These are phyloP conservation scores for Helichrysum umbraculigerum DNA, from an alignment of 129 eudicot species.

Conservation along the genomic window DNA sequence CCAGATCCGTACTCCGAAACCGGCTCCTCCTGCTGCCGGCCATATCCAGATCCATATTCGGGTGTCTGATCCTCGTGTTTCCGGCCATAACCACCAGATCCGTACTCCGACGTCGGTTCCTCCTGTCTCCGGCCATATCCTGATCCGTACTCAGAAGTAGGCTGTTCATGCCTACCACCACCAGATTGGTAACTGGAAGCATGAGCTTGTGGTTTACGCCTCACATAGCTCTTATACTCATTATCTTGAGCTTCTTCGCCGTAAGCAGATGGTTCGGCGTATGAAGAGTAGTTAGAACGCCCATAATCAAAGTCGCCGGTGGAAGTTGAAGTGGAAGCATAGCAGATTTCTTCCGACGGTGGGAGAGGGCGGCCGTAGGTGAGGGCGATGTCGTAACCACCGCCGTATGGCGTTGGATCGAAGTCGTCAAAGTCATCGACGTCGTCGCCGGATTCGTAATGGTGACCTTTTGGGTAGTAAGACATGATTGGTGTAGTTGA, in stretches of 20 bases:
- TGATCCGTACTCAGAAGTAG: slow-evolving; percentile 47
- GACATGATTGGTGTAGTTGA: slow-evolving; percentile 45
- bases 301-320: slow-evolving; percentile 67
- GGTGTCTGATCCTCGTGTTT: slow-evolving; percentile 25
- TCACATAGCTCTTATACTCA: slow-evolving; percentile 72
- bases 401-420: slow-evolving; percentile 88
- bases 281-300: slow-evolving; percentile 64
- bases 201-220: slow-evolving; percentile 46
- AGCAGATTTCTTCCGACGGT: slow-evolving; percentile 79
- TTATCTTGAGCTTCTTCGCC: slow-evolving; percentile 67
- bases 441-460: slow-evolving; percentile 55
- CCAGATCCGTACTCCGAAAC: slow-evolving; percentile 53
- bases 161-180: slow-evolving; percentile 25
- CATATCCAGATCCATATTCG: slow-evolving; percentile 58
- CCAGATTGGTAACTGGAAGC: slow-evolving; percentile 33
- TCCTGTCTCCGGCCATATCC: slow-evolving; percentile 44
- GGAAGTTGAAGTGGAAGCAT: slow-evolving; percentile 55
- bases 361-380: slow-evolving; percentile 86
- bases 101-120: slow-evolving; percentile 31
- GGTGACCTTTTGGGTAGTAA: slow-evolving; percentile 81
- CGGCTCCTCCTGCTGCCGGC: slow-evolving; percentile 30
- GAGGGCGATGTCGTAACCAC: slow-evolving; percentile 76
- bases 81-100: slow-evolving; percentile 52
- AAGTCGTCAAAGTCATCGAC: slow-evolving; percentile 85
- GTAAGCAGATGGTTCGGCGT: slow-evolving; percentile 73